phyloP scores from a whole-genome alignment of 2,329 filamentous ascomycete genomes.

The Fusarium lateritium region DNA sequence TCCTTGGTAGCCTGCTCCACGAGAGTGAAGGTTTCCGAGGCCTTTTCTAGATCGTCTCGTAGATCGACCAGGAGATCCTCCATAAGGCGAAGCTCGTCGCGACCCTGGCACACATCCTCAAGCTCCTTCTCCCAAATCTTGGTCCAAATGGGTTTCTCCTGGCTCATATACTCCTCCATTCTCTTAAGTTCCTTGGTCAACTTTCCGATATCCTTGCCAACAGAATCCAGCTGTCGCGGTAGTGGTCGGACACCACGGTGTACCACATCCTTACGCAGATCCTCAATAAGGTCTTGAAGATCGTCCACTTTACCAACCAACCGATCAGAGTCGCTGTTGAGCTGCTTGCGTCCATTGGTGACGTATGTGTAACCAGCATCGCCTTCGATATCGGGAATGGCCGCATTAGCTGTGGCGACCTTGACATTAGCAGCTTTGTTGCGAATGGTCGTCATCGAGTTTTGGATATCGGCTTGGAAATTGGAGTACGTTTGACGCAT shows the following conservation, averaged over 20 bases:
- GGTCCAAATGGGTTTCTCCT: slow-evolving; percentile 96
- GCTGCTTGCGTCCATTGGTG: slow-evolving; percentile 85
- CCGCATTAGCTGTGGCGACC: slow-evolving; percentile 77
- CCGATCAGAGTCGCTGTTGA: slow-evolving; percentile 89
- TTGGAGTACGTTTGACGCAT: slow-evolving; percentile 93
- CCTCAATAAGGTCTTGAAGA: slow-evolving; percentile 96
- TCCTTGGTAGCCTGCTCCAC: slow-evolving; percentile 99
- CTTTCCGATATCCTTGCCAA: slow-evolving; percentile 87
- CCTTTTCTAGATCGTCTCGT: slow-evolving; percentile 95
- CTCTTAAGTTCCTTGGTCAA: slow-evolving; percentile 91
- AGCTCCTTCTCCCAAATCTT: slow-evolving; percentile 99
- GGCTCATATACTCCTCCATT: slow-evolving; percentile 91
- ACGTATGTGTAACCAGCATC: slow-evolving; percentile 90
- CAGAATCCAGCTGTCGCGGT: slow-evolving; percentile 88
- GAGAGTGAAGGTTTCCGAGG: slow-evolving; percentile 90
- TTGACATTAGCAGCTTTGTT: slow-evolving; percentile 88
- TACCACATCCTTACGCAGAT: slow-evolving; percentile 97
- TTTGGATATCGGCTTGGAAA: slow-evolving; percentile 89
- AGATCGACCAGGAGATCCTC: slow-evolving; percentile 95
- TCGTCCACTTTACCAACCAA: slow-evolving; percentile 95
- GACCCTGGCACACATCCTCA: slow-evolving; percentile 94
- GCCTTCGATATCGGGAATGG: slow-evolving; percentile 79
- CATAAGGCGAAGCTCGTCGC: slow-evolving; percentile 94
- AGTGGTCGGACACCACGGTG: slow-evolving; percentile 90
- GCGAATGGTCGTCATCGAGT: slow-evolving; percentile 87